Evolutionary conservation across 768 basidiomycete species (phyloP).

Genomic region (Phanerochaete sordida): DNA sequence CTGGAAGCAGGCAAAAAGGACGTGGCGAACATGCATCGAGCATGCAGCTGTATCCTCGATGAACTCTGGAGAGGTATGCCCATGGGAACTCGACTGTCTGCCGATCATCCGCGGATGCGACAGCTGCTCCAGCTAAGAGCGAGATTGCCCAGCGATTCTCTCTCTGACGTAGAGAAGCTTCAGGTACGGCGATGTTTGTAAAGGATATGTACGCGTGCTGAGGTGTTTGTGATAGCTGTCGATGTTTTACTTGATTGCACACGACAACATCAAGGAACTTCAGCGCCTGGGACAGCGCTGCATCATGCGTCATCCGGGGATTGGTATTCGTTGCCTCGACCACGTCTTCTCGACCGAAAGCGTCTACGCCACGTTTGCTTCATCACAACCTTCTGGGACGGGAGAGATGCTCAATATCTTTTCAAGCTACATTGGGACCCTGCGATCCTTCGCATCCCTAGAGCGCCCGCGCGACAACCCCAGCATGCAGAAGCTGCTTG

Average conservation of each 20-base stretch:
- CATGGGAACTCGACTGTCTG: background rate
- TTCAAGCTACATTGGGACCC: background rate
- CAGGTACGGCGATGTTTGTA: too few relatives aligned
- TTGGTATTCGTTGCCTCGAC: background rate
- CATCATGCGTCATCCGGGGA: background rate
- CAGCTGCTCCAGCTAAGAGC: background rate
- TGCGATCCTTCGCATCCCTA: background rate
- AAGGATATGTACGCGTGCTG: too few relatives aligned
- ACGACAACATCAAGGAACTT: background rate
- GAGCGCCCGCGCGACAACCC: background rate
- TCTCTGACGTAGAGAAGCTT: too few relatives aligned
- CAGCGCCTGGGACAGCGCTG: background rate
- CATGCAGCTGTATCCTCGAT: slow-evolving; percentile 37
- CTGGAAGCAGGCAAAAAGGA: slow-evolving; percentile 23
- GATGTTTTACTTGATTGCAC: background rate
- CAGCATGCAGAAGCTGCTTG: background rate
- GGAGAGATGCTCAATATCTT: background rate
- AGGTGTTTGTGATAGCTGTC: too few relatives aligned
- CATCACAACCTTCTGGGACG: background rate
- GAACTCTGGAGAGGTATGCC: background rate
- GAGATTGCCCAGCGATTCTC: too few relatives aligned
- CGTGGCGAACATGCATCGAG: slow-evolving; percentile 29
- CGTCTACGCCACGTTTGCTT: background rate
- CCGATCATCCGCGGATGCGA: background rate
- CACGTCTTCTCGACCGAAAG: background rate